phyloP scores from a whole-genome alignment of 345 rosid species.

The Acer yangbiense region DNA sequence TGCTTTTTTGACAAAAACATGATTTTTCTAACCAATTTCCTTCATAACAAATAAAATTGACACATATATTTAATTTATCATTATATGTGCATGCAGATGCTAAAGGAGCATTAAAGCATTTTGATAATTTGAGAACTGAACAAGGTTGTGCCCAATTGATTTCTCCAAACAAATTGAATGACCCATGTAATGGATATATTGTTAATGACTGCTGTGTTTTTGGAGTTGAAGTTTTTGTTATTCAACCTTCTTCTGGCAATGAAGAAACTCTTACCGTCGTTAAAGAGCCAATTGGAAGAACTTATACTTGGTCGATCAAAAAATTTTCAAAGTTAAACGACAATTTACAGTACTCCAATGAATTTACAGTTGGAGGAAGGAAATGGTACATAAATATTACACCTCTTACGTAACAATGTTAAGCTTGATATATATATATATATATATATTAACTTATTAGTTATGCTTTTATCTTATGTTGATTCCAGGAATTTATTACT shows the following conservation, averaged over 20 bases:
- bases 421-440: too few relatives aligned
- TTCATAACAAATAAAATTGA: too few relatives aligned
- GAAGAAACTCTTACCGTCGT: slow-evolving; percentile 30
- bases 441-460: too few relatives aligned
- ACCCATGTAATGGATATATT: slow-evolving; percentile 27
- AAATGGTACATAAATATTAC: slow-evolving; percentile 27
- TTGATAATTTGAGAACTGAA: slow-evolving; percentile 19
- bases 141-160: slow-evolving; percentile 35
- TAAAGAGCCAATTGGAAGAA: slow-evolving; percentile 22
- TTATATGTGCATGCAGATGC: slow-evolving; percentile 16
- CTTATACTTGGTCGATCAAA: slow-evolving; percentile 33
- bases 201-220: slow-evolving; percentile 29
- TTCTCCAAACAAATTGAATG: slow-evolving; percentile 23
- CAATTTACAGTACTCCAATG: slow-evolving; percentile 18
- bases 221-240: slow-evolving; percentile 44
- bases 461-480: too few relatives aligned
- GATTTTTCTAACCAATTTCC: too few relatives aligned
- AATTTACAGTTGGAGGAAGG: slow-evolving; percentile 28
- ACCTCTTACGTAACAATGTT: too few relatives aligned
- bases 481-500: too few relatives aligned
- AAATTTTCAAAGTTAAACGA: slow-evolving; percentile 27
- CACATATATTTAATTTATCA: background rate
- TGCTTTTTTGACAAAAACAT: too few relatives aligned
- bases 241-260: slow-evolving; percentile 2
- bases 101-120: slow-evolving; percentile 28